Percentiles rank a stretch among this genome's conserved stretches.
These are phyloP conservation scores for Hamigera avellanea DNA, from an alignment of 495 filamentous ascomycete species.

Conservation along the genomic window DNA sequence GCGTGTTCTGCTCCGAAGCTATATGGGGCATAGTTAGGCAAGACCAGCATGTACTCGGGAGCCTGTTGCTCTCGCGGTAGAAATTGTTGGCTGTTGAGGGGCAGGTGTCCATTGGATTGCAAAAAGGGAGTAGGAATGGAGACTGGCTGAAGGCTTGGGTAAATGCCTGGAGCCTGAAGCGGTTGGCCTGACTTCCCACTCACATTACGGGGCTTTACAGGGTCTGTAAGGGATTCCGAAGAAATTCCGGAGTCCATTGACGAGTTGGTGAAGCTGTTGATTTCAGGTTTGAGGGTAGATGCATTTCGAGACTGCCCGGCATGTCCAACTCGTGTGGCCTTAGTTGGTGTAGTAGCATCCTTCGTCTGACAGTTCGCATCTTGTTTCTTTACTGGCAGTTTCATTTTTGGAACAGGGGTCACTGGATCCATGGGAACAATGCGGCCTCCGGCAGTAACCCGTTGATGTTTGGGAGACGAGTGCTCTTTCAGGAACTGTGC, in stretches of 20 bases:
- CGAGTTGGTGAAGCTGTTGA: no score
- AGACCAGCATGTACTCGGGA: constrained; percentile 1
- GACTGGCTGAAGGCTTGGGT: background rate
- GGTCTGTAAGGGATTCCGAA: background rate
- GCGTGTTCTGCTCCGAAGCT: constrained; percentile 3
- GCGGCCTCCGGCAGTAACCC: constrained; percentile 54
- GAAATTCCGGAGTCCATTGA: no score
- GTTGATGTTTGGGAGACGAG: constrained; percentile 45
- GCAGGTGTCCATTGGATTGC: background rate
- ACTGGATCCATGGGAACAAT: constrained; percentile 41
- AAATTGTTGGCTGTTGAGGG: constrained; percentile 2
- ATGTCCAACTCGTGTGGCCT: no score
- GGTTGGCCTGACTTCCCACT: constrained; percentile 1
- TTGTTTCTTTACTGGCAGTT: constrained; percentile 8
- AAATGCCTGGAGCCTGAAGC: constrained; percentile 1
- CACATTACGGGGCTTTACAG: background rate
- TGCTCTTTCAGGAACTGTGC: constrained; percentile 45
- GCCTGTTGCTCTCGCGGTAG: background rate
- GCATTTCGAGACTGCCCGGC: no score
- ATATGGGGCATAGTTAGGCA: constrained; percentile 1
- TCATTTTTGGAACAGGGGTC: constrained; percentile 21
- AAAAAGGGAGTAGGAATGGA: background rate
- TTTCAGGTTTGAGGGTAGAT: no score
- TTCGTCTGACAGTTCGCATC: constrained; percentile 4
- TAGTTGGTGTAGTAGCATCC: no score